phyloP scores from a whole-genome alignment of 768 basidiomycete species.

The Austroboletus eburneus region DNA sequence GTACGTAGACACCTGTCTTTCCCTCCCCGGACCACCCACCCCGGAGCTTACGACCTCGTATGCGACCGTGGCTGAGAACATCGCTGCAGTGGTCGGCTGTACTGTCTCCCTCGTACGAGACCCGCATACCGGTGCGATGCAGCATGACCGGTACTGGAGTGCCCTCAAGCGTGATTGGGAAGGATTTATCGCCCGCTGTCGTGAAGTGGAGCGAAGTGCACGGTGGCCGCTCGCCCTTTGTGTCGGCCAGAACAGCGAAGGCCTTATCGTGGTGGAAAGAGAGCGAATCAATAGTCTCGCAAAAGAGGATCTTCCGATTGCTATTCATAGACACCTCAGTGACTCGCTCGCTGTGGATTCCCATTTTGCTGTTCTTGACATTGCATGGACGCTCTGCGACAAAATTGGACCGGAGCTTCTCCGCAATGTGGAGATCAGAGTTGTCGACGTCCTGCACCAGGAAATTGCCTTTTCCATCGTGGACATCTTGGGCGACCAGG shows the following conservation, averaged over 20 bases:
- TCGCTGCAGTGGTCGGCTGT: slow-evolving; percentile 82
- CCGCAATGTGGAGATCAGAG: slow-evolving; percentile 51
- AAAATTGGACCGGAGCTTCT: slow-evolving; percentile 58
- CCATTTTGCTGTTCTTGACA: slow-evolving; percentile 53
- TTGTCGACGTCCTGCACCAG: slow-evolving; percentile 66
- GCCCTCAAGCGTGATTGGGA: slow-evolving; percentile 93
- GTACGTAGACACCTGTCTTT: slow-evolving; percentile 71
- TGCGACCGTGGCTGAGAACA: slow-evolving; percentile 64
- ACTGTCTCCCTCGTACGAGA: slow-evolving; percentile 71
- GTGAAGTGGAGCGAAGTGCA: slow-evolving; percentile 83
- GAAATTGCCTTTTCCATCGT: slow-evolving; percentile 74
- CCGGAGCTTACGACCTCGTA: slow-evolving; percentile 60
- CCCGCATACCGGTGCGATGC: slow-evolving; percentile 73
- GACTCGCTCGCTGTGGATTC: slow-evolving; percentile 43
- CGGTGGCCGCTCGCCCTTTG: slow-evolving; percentile 76
- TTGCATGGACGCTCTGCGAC: slow-evolving; percentile 59
- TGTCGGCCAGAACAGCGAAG: slow-evolving; percentile 34
- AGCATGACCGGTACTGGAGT: slow-evolving; percentile 77
- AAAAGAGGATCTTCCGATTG: slow-evolving; percentile 63
- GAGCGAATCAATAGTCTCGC: slow-evolving; percentile 69
- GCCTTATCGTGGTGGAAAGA: slow-evolving; percentile 66
- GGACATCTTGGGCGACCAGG: slow-evolving; percentile 70
- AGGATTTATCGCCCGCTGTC: slow-evolving; percentile 86
- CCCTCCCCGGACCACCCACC: slow-evolving; percentile 54
- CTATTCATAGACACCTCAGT: slow-evolving; percentile 48